phyloP scores from a whole-genome alignment of 164 flowering plant species.

The Piper longum region DNA sequence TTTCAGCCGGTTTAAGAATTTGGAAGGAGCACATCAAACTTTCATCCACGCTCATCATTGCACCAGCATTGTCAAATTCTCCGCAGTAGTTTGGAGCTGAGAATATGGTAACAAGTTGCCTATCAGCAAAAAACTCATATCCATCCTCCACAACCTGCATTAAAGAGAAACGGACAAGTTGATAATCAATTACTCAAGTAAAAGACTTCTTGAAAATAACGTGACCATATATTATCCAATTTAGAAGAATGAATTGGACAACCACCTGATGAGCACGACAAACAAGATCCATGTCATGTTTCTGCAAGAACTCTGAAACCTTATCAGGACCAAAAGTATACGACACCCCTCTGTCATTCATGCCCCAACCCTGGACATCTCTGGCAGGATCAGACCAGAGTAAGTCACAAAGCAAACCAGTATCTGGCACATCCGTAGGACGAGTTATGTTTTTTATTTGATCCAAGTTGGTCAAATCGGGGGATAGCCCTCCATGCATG shows the following conservation, averaged over 20 bases:
- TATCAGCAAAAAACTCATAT: constrained; percentile 74
- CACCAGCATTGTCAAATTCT: constrained; percentile 86
- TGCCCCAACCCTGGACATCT: constrained; percentile 66
- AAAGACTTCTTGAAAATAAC: not conserved
- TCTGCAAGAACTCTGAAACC: constrained; percentile 53
- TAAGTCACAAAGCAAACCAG: constrained; percentile 75
- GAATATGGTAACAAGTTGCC: constrained; percentile 72
- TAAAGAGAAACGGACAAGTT: constrained; percentile 2
- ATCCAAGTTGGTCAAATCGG: constrained; percentile 56
- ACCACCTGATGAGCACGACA: constrained; percentile 80
- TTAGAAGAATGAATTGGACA: too few relatives aligned
- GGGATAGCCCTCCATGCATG: constrained; percentile 93
- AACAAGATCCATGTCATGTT: constrained; percentile 70
- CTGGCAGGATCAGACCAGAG: constrained; percentile 78
- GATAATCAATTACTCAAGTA: too few relatives aligned
- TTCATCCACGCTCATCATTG: constrained; percentile 89
- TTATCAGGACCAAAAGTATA: constrained; percentile 69
- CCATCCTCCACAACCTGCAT: constrained; percentile 87
- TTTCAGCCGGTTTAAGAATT: constrained; percentile 66
- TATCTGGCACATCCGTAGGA: constrained; percentile 72
- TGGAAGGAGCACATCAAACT: constrained; percentile 81
- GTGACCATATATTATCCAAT: not conserved
- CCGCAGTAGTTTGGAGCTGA: constrained; percentile 88
- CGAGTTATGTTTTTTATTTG: constrained; percentile 50
- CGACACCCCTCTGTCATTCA: constrained; percentile 81